Conservation (phyloP, 176 grass and related monocot genomes). For the Cenchrus fungigraminus region DNA sequence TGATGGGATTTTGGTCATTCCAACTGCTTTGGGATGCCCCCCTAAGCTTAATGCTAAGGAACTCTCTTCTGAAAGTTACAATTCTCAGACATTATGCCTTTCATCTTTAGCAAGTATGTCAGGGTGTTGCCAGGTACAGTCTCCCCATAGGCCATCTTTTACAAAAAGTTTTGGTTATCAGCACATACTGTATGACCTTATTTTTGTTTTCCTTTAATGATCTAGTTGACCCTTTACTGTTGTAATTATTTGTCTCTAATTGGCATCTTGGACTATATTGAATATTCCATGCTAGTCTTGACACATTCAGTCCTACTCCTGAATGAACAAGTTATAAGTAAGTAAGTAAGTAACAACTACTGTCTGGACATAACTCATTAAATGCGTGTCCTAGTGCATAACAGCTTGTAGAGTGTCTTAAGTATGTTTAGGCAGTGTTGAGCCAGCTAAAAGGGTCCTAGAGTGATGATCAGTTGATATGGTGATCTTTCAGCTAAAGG, state of each 20-base stretch:
- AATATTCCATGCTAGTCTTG: conserved; percentile 8
- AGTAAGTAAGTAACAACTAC: background rate
- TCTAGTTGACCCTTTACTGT: background rate
- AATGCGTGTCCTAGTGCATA: background rate
- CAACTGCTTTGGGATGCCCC: conserved; percentile 81
- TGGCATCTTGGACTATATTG: background rate
- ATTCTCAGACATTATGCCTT: conserved; percentile 60
- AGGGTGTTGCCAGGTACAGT: conserved; percentile 92
- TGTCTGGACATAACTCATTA: background rate
- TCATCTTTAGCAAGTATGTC: conserved; percentile 88
- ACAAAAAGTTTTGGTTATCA: conserved; percentile 21
- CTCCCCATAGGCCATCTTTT: conserved; percentile 10
- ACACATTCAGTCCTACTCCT: background rate
- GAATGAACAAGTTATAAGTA: background rate
- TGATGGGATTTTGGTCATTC: conserved; percentile 94
- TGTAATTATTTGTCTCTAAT: background rate
- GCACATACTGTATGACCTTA: background rate
- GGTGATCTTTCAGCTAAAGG: background rate
- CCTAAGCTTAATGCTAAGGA: conserved; percentile 86
- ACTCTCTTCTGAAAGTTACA: conserved; percentile 73
- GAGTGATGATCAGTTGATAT: conserved; percentile 4
- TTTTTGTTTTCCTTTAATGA: conserved; percentile 16
- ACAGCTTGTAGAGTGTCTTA: background rate
- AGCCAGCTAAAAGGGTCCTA: background rate
- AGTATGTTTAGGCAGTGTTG: background rate